These are phyloP conservation scores for Phytophthora sp. DNA, from an alignment of 352 stramenopile genomes.

Conservation along the genomic window DNA sequence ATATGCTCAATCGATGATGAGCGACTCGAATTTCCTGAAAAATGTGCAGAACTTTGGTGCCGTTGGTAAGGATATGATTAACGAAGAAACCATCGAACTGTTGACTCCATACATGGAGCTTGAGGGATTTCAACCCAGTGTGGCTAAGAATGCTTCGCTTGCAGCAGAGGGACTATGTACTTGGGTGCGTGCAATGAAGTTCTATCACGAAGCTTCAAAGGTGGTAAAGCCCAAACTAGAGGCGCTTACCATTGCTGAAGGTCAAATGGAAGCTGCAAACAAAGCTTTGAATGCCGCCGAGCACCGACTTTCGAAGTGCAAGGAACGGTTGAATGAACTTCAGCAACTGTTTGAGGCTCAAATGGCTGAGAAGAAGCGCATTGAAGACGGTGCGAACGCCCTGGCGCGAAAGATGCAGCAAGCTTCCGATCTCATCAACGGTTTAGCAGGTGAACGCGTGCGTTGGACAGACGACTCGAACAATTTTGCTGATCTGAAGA, in stretches of 20 bases:
- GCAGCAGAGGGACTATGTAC: conserved; percentile 97
- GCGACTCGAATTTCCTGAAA: conserved; percentile 96
- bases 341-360: conserved; percentile 97
- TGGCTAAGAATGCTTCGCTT: conserved; percentile 97
- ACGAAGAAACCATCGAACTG: conserved; percentile 99
- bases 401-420: conserved; percentile 98
- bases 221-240: conserved; percentile 99
- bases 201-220: conserved; percentile 98
- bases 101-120: conserved; percentile 97
- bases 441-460: conserved; percentile 94
- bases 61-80: conserved; percentile 97
- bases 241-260: conserved; percentile 95
- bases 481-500: conserved; percentile 97
- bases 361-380: conserved; percentile 97
- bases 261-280: conserved; percentile 97
- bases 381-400: conserved; percentile 96
- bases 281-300: conserved; percentile 95
- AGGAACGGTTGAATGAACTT: conserved; percentile 94
- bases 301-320: conserved; percentile 92
- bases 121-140: conserved; percentile 94
- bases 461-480: conserved; percentile 98
- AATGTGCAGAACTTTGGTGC: conserved; percentile 96
- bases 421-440: conserved; percentile 97
- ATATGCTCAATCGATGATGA: conserved; percentile 96
- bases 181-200: conserved; percentile 98